phyloP scores from a whole-genome alignment of 805 yeast species.

The Millerozyma miso region DNA sequence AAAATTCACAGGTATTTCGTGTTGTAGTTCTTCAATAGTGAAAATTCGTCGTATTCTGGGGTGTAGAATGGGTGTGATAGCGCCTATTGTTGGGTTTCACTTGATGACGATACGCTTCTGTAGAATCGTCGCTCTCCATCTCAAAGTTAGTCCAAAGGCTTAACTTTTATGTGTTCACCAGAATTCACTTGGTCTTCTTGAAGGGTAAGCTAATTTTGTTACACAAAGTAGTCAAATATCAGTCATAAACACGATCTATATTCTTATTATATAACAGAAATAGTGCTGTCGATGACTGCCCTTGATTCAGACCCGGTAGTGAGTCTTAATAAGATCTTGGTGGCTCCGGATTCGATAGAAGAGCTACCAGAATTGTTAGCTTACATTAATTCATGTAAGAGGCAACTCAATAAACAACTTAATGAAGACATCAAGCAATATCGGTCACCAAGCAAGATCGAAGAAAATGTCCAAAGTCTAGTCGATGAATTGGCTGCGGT shows the following conservation, averaged over 20 bases:
- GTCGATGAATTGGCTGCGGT: conserved; percentile 45
- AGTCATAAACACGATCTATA: neutral
- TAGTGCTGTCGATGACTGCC: conserved; percentile 6
- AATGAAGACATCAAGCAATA: conserved; percentile 30
- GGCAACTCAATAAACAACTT: conserved; percentile 45
- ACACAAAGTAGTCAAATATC: neutral
- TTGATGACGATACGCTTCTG: too few relatives aligned
- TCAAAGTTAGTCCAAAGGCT: too few relatives aligned
- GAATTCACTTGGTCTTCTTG: too few relatives aligned
- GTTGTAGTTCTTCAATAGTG: neutral
- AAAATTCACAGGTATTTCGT: conserved; percentile 1
- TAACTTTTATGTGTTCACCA: too few relatives aligned
- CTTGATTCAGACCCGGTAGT: conserved; percentile 48
- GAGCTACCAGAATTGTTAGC: conserved; percentile 48
- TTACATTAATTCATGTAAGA: conserved; percentile 49
- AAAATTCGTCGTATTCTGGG: too few relatives aligned
- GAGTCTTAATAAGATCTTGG: conserved; percentile 50
- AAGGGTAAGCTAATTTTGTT: neutral
- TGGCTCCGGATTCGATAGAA: conserved; percentile 45
- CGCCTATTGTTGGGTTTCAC: too few relatives aligned
- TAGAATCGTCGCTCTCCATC: too few relatives aligned
- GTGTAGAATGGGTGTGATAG: too few relatives aligned
- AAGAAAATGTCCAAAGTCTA: conserved; percentile 35
- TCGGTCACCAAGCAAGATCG: conserved; percentile 21
- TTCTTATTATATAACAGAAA: neutral